Base-by-base conservation (phyloP, 495 filamentous ascomycete species). In the Ramalina intermedia region DNA sequence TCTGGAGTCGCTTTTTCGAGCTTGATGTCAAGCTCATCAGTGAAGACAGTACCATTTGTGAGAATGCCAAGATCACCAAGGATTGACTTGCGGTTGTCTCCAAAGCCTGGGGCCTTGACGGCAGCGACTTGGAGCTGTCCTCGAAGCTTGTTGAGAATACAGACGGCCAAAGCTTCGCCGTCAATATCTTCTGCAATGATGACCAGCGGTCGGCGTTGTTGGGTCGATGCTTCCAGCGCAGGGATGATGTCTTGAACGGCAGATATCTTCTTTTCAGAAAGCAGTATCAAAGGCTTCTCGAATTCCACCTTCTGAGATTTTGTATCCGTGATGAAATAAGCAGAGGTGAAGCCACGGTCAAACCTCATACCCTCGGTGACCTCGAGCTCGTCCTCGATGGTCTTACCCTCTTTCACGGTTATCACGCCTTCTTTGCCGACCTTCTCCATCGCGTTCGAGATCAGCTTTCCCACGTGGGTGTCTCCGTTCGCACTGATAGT, bases 221-320 rank as follows among this genome's bases (percentile, higher is more conserved):
- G 87, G 62, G 90, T 94, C 53, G 93, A 96, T 58, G 85, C 84
- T 72, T 98, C 91, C 47, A 98, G 85, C 47, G 93, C 87, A 48
- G 91, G 91, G 66, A 98, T 87, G 65, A 98, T 95, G 70, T 98
- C 91, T 72, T 95, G 86, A 41, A 95, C 93, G 41, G 86, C 81
- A 41, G 91, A 96, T 69, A 98, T 98, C 81, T 98, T 98, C 85
- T 95, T 95, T 80, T 98, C 93, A 20, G 90, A 95, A 37, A 98
- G 84, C 21, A 98, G 83, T 68, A 98, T 87, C 57, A 98, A 72
- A 55, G 91, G 91, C 80, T 96, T 96, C 82, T 98, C 91, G 58
- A 96, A 96, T 74, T 96, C 91, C 47, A 96, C 87, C 81, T 96
- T 98, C 66, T 93, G 86, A 41, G 90, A 62, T 81, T 98, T 98